Evolutionary conservation across 345 rosid genomes (phyloP).

Genomic region (Dipteronia sinensis): DNA sequence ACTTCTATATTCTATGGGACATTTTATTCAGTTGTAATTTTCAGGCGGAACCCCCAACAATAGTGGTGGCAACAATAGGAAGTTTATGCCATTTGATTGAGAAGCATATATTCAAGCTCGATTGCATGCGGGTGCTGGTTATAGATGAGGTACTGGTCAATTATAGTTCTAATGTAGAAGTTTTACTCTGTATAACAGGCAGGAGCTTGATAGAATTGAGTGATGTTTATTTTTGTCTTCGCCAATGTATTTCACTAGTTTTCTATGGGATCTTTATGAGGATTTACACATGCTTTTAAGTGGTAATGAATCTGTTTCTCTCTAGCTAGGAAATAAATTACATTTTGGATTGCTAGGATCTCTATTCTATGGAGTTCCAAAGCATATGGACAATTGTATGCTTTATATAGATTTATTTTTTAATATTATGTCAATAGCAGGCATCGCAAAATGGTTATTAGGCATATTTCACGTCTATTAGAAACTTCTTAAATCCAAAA

Average conservation of each 20-base stretch:
- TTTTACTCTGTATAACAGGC: not conserved
- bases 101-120: slow-evolving; percentile 71
- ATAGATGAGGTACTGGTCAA: slow-evolving; percentile 72
- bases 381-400: not conserved
- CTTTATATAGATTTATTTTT: not conserved
- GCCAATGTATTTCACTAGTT: not conserved
- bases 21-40: slow-evolving; percentile 18
- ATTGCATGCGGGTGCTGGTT: slow-evolving; percentile 67
- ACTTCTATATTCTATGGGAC: not conserved
- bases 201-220: not conserved
- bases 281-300: not conserved
- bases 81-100: slow-evolving; percentile 89
- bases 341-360: not conserved
- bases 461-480: not conserved
- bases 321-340: not conserved
- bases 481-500: not conserved
- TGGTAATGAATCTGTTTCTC: slow-evolving; percentile 6
- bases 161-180: slow-evolving; percentile 3
- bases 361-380: not conserved
- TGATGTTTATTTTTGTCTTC: not conserved
- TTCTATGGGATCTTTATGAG: not conserved
- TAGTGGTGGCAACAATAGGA: slow-evolving; percentile 83
- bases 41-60: slow-evolving; percentile 94
- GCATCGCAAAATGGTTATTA: not conserved
- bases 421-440: not conserved